Evolutionary conservation across 2,329 filamentous ascomycete species (phyloP).

Genomic region (Colletotrichum eremochloae): DNA sequence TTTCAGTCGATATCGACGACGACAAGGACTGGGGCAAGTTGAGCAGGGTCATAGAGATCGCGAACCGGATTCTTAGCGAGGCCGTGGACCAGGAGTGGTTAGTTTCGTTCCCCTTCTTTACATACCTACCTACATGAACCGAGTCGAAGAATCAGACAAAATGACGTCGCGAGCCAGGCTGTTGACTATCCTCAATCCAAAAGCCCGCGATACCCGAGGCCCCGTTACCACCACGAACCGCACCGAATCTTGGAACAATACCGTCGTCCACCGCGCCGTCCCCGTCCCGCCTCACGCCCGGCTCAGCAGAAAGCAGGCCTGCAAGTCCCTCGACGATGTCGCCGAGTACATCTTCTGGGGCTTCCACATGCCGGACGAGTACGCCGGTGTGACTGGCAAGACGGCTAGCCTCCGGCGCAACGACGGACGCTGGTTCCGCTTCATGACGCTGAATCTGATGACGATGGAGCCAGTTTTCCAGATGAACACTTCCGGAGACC

Average conservation of each 20-base stretch:
- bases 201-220: neutral
- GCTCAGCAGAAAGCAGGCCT: neutral
- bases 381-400: neutral
- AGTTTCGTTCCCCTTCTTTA: neutral
- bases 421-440: neutral
- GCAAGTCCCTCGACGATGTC: neutral
- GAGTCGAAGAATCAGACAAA: neutral
- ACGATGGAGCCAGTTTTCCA: neutral
- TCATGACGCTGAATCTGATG: neutral
- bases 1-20: constrained; percentile 12
- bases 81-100: constrained; percentile 14
- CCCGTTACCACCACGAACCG: neutral
- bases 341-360: constrained; percentile 14
- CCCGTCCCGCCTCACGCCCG: neutral
- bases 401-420: neutral
- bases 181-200: neutral
- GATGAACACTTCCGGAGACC: neutral
- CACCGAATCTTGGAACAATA: neutral
- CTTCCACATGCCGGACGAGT: constrained; percentile 16
- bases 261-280: constrained; percentile 4
- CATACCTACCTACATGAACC: neutral
- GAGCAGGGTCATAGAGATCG: constrained; percentile 17
- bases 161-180: neutral
- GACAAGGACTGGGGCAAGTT: neutral
- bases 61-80: constrained; percentile 19